Evolutionary conservation across 2,329 filamentous ascomycete genomes (phyloP).

Genomic region (Epichloe sp.): DNA sequence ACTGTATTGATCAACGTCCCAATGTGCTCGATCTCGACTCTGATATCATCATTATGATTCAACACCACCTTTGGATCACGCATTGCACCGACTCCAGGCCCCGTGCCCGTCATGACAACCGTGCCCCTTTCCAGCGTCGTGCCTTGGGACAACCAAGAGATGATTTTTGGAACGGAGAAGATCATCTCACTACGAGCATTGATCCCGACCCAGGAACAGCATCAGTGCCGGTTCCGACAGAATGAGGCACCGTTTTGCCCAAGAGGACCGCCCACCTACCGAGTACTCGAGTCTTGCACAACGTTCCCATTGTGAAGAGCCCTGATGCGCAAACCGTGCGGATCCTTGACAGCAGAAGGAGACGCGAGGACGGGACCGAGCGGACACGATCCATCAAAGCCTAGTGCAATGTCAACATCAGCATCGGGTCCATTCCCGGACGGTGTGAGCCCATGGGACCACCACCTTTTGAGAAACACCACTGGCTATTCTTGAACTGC

Average conservation of each 20-base stretch:
- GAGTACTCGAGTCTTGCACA: constrained; percentile 23
- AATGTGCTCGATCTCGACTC: constrained; percentile 23
- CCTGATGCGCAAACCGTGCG: constrained; percentile 17
- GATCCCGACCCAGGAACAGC: not conserved
- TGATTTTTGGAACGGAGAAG: constrained; percentile 41
- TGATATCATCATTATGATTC: constrained; percentile 23
- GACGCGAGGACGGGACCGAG: constrained; percentile 27
- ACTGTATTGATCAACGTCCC: constrained; percentile 25
- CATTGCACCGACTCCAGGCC: constrained; percentile 26
- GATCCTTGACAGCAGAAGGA: constrained; percentile 16
- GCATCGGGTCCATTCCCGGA: constrained; percentile 8
- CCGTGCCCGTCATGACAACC: constrained; percentile 50
- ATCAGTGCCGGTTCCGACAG: not conserved
- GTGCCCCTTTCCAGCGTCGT: constrained; percentile 48
- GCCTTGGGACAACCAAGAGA: constrained; percentile 43
- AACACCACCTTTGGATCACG: constrained; percentile 25
- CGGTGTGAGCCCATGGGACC: constrained; percentile 6
- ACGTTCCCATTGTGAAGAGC: constrained; percentile 23
- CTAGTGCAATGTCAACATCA: constrained; percentile 7
- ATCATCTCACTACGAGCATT: constrained; percentile 32
- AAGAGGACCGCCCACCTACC: constrained; percentile 4
- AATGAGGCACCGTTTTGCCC: not conserved
- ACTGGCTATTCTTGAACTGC: constrained; percentile 26
- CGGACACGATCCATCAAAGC: constrained; percentile 35
- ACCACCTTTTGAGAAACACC: constrained; percentile 28